A percentile compares a stretch with the other conserved stretches of the same genome.
Evolutionary conservation across 352 stramenopile genomes (phyloP).

Genomic region (Globisporangium nagaii): DNA sequence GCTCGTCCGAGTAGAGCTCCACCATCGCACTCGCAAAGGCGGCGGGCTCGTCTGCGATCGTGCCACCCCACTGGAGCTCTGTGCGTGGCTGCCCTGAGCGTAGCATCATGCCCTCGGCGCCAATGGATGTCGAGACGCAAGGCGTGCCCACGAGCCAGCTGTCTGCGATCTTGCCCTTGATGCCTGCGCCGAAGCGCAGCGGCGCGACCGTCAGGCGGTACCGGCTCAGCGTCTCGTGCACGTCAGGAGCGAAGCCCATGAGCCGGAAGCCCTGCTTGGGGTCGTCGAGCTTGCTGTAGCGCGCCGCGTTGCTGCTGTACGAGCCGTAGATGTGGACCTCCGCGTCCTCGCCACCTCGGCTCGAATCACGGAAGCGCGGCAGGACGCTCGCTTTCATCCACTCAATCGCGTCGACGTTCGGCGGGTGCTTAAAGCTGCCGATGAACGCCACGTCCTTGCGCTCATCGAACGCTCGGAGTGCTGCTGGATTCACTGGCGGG

Average conservation of each 20-base stretch:
- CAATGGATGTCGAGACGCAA: conserved; percentile 87
- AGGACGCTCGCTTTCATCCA: conserved; percentile 68
- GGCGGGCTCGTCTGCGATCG: conserved; percentile 32
- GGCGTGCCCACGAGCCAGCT: conserved; percentile 89
- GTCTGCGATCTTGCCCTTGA: conserved; percentile 95
- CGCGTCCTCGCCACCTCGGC: conserved; percentile 9
- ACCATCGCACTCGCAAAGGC: conserved; percentile 41
- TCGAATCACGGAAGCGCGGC: conserved; percentile 50
- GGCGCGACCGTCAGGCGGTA: conserved; percentile 85
- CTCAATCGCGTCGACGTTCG: conserved; percentile 88
- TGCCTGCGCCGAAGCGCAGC: conserved; percentile 90
- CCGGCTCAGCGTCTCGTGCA: conserved; percentile 59
- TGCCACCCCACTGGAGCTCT: conserved; percentile 41
- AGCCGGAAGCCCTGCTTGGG: conserved; percentile 49
- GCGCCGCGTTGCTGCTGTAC: conserved; percentile 44
- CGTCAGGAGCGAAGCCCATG: conserved; percentile 73
- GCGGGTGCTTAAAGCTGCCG: conserved; percentile 90
- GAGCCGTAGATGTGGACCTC: conserved; percentile 88
- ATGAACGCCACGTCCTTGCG: conserved; percentile 83
- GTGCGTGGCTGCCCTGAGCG: background rate
- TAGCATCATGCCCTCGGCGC: conserved; percentile 78
- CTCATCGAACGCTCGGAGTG: conserved; percentile 16
- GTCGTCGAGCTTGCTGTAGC: conserved; percentile 50
- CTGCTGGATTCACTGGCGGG: conserved; percentile 12
- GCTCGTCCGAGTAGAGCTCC: conserved; percentile 36